Evolutionary conservation across 768 basidiomycete genomes (phyloP), one percentile per base, ranked within the genome.

Genomic region (Lactarius pseudohatsudake): DNA sequence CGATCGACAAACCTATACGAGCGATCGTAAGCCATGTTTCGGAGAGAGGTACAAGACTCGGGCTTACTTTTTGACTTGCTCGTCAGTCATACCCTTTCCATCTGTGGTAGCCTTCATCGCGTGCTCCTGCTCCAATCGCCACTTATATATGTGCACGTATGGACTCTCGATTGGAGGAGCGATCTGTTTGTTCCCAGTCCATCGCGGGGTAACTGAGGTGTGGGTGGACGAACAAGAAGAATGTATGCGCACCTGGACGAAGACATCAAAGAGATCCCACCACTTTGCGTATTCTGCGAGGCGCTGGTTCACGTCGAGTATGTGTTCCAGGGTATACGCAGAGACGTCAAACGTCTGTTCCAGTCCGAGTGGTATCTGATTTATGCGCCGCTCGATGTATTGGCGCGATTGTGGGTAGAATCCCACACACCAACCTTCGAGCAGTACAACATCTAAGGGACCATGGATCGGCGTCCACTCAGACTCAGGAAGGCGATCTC

Each of bases 371-470:
- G 79, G 79, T 47, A 75, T 70, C 26, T 69, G 60, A 13, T 78
- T 75, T 84, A 89, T 93, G 36, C 81, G 78, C 45, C 73, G 73
- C 54, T 85, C 80, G 40, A 94, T 74, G 66, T 85, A 84, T 11
- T 79, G 76, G 20, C 70, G 56, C 0, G 79, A 71, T 7, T 92
- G 80, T 1, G 93, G 88, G 59, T 82, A 81, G 74, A 97, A 98
- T 0, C 96, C 96, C 28, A 91, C 86, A 76, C 89, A 94, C 97
- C 97, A 99, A 11, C 97, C 97, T 78, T 99, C 97, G 58, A 99
- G 79, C 58, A 99, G 82, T 59, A 98, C 89, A 16, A 98, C 79
- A 73, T 99, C 93, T 6, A 90, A 67, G 0, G 82, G 82, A 73
- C 80, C 73, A 68, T 78, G 40, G 7, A 94, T 79, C 2, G 78